Evolutionary conservation across 225 moss, liverwort and hornwort genomes (phyloP).

Genomic region (Pleurozium schreberi): DNA sequence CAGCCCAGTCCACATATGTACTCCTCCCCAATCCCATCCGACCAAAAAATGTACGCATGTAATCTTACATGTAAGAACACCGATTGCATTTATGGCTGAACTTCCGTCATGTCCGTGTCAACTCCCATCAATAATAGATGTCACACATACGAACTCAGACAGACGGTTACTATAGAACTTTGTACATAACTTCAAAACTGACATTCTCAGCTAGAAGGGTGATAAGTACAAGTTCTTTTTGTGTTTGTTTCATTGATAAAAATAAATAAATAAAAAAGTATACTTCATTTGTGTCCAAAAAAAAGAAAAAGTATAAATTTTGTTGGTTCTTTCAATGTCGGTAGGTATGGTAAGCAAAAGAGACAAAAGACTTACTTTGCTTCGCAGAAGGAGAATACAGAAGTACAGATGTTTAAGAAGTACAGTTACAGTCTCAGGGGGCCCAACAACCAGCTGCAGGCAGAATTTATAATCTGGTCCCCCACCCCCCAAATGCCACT

Average conservation of each 20-base stretch:
- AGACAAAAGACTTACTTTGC: background rate
- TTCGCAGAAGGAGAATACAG: background rate
- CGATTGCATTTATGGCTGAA: background rate
- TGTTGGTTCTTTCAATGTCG: background rate
- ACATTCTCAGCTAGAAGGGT: background rate
- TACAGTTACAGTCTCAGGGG: background rate
- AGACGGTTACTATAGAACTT: background rate
- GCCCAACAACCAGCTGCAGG: background rate
- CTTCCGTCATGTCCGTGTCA: background rate
- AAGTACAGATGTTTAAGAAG: background rate
- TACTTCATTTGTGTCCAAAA: too few relatives aligned
- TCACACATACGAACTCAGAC: background rate
- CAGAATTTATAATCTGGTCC: background rate
- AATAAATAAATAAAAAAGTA: too few relatives aligned
- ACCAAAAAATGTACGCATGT: background rate
- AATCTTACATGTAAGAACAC: background rate
- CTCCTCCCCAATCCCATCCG: too few relatives aligned
- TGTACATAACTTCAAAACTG: background rate
- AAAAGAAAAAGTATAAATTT: too few relatives aligned
- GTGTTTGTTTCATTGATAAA: too few relatives aligned
- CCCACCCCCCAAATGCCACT: background rate
- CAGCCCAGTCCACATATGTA: background rate
- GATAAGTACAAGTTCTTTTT: background rate
- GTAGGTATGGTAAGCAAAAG: background rate
- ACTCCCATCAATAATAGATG: background rate